phyloP scores from a whole-genome alignment of 768 basidiomycete genomes.

The Lactarius tabidus region DNA sequence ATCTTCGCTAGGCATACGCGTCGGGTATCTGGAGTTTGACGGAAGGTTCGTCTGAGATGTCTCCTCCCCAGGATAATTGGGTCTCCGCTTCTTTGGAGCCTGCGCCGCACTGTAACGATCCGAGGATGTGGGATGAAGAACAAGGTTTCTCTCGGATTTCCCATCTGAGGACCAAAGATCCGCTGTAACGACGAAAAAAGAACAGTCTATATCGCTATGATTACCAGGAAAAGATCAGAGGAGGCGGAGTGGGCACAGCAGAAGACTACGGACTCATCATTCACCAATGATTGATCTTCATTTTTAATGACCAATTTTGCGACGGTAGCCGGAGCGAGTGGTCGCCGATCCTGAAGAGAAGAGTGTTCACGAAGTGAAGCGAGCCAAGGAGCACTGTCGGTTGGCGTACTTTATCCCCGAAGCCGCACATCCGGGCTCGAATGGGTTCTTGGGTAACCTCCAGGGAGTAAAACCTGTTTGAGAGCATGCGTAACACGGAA shows the following conservation, averaged over 20 bases:
- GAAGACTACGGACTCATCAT: constrained; percentile 61
- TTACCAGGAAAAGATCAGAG: not conserved
- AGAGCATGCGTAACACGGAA: constrained; percentile 2
- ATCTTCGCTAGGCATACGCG: constrained; percentile 16
- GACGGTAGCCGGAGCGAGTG: constrained; percentile 86
- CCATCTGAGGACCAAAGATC: constrained; percentile 88
- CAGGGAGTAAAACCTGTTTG: constrained; percentile 68
- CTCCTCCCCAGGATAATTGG: constrained; percentile 28
- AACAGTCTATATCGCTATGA: constrained; percentile 73
- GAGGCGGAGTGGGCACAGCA: not conserved
- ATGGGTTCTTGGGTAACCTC: constrained; percentile 85
- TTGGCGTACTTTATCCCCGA: constrained; percentile 82
- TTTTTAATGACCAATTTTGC: constrained; percentile 75
- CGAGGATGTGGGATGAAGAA: constrained; percentile 77
- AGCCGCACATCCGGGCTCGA: constrained; percentile 93
- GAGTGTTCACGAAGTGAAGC: constrained; percentile 16
- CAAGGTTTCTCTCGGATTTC: constrained; percentile 81
- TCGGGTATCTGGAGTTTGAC: constrained; percentile 24
- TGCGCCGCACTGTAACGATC: constrained; percentile 63
- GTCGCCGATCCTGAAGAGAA: constrained; percentile 72
- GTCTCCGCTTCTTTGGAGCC: constrained; percentile 32
- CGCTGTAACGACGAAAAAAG: constrained; percentile 88
- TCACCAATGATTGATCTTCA: constrained; percentile 62
- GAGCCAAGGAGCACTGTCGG: constrained; percentile 14
- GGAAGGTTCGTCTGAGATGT: constrained; percentile 27